phyloP scores from a whole-genome alignment of 2,329 filamentous ascomycete genomes.

The Colletotrichum orchidophilum region DNA sequence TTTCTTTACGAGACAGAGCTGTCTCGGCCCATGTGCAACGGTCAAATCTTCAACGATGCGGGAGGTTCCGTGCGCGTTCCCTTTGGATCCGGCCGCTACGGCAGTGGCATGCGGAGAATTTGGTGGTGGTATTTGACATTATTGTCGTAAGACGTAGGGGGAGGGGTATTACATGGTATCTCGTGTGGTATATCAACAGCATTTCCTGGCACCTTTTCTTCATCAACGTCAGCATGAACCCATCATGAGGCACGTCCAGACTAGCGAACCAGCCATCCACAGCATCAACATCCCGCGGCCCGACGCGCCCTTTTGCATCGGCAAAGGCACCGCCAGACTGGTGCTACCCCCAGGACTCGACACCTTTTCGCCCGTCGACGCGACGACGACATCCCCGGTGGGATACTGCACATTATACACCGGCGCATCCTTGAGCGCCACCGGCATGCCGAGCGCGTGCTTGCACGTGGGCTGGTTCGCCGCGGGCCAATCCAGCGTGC shows the following conservation, averaged over 20 bases:
- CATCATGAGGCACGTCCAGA: constrained; percentile 15
- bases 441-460: constrained; percentile 50
- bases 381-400: constrained; percentile 52
- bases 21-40: neutral
- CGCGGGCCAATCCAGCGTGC: constrained; percentile 52
- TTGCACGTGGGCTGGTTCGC: constrained; percentile 56
- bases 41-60: neutral
- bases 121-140: constrained; percentile 21
- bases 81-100: neutral
- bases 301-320: constrained; percentile 19
- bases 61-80: neutral
- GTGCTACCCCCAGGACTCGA: constrained; percentile 7
- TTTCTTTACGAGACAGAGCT: neutral
- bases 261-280: constrained; percentile 10
- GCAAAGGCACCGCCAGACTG: constrained; percentile 10
- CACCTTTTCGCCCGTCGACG: constrained; percentile 35
- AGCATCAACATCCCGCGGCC: neutral
- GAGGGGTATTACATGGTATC: constrained; percentile 24
- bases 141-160: constrained; percentile 17
- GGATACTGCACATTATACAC: constrained; percentile 60
- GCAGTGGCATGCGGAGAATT: neutral
- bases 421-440: constrained; percentile 45
- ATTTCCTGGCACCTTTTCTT: neutral
- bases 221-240: constrained; percentile 8
- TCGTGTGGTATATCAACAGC: constrained; percentile 12